Evolutionary conservation across 345 rosid genomes (phyloP).

Genomic region (Jatropha curcas): DNA sequence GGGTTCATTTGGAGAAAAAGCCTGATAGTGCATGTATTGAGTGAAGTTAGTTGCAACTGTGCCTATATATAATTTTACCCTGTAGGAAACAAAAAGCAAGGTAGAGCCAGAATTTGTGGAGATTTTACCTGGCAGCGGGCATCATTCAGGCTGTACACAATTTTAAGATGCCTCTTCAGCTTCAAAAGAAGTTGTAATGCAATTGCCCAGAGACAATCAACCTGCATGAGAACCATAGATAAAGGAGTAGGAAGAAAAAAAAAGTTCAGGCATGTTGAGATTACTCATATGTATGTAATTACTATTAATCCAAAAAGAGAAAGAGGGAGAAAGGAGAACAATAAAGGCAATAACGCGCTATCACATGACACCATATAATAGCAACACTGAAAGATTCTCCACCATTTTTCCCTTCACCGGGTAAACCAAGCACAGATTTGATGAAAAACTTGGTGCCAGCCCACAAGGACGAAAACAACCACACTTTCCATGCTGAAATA

Average conservation of each 20-base stretch:
- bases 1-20: slow-evolving; percentile 82
- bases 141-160: slow-evolving; percentile 80
- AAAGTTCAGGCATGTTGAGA: background rate
- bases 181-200: slow-evolving; percentile 90
- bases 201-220: slow-evolving; percentile 67
- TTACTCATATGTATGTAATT: background rate
- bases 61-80: background rate
- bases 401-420: background rate
- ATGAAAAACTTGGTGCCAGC: background rate
- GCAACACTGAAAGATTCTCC: background rate
- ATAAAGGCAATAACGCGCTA: background rate
- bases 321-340: background rate
- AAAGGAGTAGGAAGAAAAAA: slow-evolving; percentile 8
- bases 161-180: slow-evolving; percentile 89
- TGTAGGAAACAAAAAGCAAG: background rate
- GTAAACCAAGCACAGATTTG: background rate
- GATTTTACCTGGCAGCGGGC: slow-evolving; percentile 86
- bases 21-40: slow-evolving; percentile 40
- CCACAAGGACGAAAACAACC: background rate
- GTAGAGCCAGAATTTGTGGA: background rate
- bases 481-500: background rate
- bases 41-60: background rate
- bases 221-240: slow-evolving; percentile 44
- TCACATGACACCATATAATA: background rate
- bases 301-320: background rate